Conservation (phyloP, 352 stramenopile species). For the Globisporangium barbulae region DNA sequence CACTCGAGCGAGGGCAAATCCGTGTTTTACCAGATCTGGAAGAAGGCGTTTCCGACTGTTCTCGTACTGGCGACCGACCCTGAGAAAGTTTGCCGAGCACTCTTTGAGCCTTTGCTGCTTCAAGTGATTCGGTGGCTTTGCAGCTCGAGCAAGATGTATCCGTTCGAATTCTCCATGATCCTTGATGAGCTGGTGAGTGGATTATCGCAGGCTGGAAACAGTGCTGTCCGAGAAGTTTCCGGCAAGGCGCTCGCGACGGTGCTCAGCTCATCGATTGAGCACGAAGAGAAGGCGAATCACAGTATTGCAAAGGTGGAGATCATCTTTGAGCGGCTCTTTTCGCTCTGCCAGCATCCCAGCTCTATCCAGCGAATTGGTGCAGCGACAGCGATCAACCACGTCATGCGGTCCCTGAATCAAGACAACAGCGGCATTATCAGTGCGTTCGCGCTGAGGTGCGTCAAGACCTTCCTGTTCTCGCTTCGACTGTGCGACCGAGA, state of each 20-base stretch:
- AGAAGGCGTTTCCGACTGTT: slow-evolving; percentile 42
- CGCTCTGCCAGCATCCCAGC: slow-evolving; percentile 61
- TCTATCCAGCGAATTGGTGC: slow-evolving; percentile 59
- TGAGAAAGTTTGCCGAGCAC: slow-evolving; percentile 62
- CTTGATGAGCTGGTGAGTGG: slow-evolving; percentile 56
- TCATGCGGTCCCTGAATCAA: slow-evolving; percentile 60
- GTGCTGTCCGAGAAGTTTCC: slow-evolving; percentile 57
- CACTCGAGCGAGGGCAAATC: slow-evolving; percentile 60
- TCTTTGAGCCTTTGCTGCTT: slow-evolving; percentile 75
- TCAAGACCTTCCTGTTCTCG: slow-evolving; percentile 64
- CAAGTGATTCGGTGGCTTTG: slow-evolving; percentile 72
- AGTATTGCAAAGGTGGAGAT: slow-evolving; percentile 29
- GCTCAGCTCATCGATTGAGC: slow-evolving; percentile 44
- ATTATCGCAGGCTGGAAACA: slow-evolving; percentile 46
- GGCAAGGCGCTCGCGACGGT: slow-evolving; percentile 54
- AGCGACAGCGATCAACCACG: slow-evolving; percentile 61
- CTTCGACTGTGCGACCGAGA: slow-evolving; percentile 60
- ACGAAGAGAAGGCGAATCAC: slow-evolving; percentile 13
- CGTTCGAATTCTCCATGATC: slow-evolving; percentile 63
- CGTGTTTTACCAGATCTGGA: slow-evolving; percentile 59
- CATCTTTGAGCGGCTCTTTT: slow-evolving; percentile 75
- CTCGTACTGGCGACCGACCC: slow-evolving; percentile 56
- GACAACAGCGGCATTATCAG: slow-evolving; percentile 47
- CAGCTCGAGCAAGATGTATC: slow-evolving; percentile 47
- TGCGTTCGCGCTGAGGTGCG: slow-evolving; percentile 56